Base-by-base conservation (phyloP, 2,329 filamentous ascomycete genomes). In the Paecilomyces dactylethromorphus region DNA sequence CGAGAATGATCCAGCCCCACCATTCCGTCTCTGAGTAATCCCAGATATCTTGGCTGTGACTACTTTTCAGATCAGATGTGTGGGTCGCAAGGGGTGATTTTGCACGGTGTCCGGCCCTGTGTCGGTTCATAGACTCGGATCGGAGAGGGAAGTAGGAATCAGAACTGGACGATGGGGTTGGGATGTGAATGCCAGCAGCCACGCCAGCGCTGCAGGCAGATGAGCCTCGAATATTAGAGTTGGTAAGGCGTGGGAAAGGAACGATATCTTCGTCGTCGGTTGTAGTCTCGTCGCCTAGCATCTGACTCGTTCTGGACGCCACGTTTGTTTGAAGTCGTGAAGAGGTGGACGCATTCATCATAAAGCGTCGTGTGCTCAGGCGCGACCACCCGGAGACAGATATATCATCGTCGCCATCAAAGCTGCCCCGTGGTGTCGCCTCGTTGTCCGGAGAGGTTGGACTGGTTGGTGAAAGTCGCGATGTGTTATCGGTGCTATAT, bases 1-100 rank as follows among this genome's bases (percentile, higher is more conserved):
- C 78, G 32, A 99, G 79, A 54, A 99, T 88, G 7, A 96, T 88
- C 91, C 93, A 99, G 0, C 94, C 94, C 93, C 94, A 99, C 87
- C 91, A 96, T 68, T 94, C 92, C 0, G 94, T 99, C 77, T 97
- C 92, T 50, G 88, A 86, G 70, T 97, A 97, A 75, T 96, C 91
- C 87, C 91, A 94, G 60, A 67, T 81, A 74, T 60, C 82, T 74
- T 60, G 79, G 74, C 57, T 80, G 12, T 12, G 62, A 60, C 31
- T 59, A 58, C 58, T 69, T 53, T 65, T 68, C 56, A 70, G 69
- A 52, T 71, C 69, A 7, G 65, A 66, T 13, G 63, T 62, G 64
- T 64, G 76, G 60, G 69, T 73, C 63, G 65, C 73, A 55, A 76
- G 68, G 6, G 74, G 74, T 4, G 75, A 74, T 63, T 74, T 76